Conservation (phyloP, 768 basidiomycete species). For the Lentinula edodes region DNA sequence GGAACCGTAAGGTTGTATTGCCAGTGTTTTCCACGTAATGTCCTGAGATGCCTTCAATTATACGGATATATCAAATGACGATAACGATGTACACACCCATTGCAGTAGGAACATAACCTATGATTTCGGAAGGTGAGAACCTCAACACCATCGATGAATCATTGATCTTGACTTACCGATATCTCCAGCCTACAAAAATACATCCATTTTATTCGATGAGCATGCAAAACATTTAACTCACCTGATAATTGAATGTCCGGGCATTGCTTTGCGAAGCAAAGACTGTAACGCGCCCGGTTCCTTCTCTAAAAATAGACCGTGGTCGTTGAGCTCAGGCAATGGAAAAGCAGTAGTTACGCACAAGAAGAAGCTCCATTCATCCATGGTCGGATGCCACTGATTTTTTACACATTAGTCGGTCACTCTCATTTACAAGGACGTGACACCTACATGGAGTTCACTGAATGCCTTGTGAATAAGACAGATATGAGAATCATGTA, state of each 20-base stretch:
- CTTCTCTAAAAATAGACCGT: conserved; percentile 31
- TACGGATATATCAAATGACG: neutral
- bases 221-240: conserved; percentile 10
- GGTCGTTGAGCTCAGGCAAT: conserved; percentile 4
- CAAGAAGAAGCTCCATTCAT: conserved; percentile 63
- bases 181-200: conserved; percentile 41
- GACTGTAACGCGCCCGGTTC: conserved; percentile 47
- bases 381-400: conserved; percentile 67
- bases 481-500: neutral
- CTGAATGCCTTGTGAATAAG: conserved; percentile 19
- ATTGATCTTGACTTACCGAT: conserved; percentile 31
- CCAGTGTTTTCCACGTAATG: conserved; percentile 70
- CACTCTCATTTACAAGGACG: neutral
- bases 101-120: conserved; percentile 52
- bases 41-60: conserved; percentile 24
- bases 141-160: too few species aligned
- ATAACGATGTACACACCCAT: conserved; percentile 32
- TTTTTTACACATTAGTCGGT: neutral
- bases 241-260: conserved; percentile 55
- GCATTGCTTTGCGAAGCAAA: conserved; percentile 51
- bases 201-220: neutral
- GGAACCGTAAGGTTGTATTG: conserved; percentile 47
- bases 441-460: conserved; percentile 46
- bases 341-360: conserved; percentile 12
- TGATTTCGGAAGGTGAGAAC: neutral